These are phyloP conservation scores for Boletus pseudopeckii DNA, from an alignment of 768 basidiomycete species.

Conservation along the genomic window DNA sequence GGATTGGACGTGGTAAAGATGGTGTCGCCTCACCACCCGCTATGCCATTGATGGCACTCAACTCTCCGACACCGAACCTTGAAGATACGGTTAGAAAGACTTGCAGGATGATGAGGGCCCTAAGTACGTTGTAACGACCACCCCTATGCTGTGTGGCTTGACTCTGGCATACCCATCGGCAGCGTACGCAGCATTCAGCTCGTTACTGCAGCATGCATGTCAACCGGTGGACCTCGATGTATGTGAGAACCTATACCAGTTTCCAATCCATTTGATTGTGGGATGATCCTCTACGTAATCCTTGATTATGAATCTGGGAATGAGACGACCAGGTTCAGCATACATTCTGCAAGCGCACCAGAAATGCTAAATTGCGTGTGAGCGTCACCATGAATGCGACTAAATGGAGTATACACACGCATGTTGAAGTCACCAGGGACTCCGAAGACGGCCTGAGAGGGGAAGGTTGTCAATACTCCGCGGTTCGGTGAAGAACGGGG, in stretches of 20 bases:
- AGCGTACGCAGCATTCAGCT: slow-evolving; percentile 86
- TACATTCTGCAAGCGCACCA: slow-evolving; percentile 18
- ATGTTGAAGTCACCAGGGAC: slow-evolving; percentile 89
- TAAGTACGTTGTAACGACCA: slow-evolving; percentile 71
- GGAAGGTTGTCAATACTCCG: neutral
- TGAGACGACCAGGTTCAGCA: neutral
- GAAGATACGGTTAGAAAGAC: neutral
- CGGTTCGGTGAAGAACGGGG: neutral
- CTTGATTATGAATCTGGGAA: slow-evolving; percentile 31
- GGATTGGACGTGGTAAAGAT: neutral
- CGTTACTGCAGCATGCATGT: slow-evolving; percentile 49
- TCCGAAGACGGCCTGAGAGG: slow-evolving; percentile 68
- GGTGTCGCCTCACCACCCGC: slow-evolving; percentile 54
- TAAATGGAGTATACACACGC: slow-evolving; percentile 30
- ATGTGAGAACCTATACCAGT: slow-evolving; percentile 48
- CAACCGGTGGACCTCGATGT: neutral
- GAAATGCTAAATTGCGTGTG: slow-evolving; percentile 20
- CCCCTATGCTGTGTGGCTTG: slow-evolving; percentile 70
- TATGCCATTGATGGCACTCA: slow-evolving; percentile 83
- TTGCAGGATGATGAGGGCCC: no score
- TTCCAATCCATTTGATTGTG: slow-evolving; percentile 81
- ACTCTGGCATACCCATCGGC: slow-evolving; percentile 92
- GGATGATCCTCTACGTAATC: slow-evolving; percentile 82
- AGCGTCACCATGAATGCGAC: neutral
- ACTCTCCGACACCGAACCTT: slow-evolving; percentile 91